Conservation (phyloP, 306 rosid genomes). For the Sicyos baderoa region DNA sequence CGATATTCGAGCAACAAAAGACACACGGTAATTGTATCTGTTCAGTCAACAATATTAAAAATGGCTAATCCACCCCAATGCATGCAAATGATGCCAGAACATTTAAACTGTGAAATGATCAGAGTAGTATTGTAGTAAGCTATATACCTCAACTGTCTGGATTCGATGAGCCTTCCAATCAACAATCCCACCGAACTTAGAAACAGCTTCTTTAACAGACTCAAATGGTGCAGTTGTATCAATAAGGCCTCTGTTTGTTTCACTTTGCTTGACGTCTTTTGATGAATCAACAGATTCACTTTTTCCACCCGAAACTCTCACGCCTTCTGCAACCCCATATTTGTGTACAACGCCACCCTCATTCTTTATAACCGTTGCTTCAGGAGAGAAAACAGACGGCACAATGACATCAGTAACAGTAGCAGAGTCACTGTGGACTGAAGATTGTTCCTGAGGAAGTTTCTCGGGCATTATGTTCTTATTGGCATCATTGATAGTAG, state of each 20-base stretch:
- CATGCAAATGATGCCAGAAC: background rate
- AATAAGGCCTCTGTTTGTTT: slow-evolving; percentile 49
- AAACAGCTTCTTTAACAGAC: slow-evolving; percentile 96
- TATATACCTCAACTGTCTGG: slow-evolving; percentile 75
- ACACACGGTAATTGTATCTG: too few species aligned
- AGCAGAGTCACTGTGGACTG: background rate
- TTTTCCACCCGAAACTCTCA: slow-evolving; percentile 14
- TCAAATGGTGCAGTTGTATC: slow-evolving; percentile 93
- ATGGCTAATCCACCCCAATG: slow-evolving; percentile 10
- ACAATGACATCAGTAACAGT: background rate
- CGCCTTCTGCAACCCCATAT: slow-evolving; percentile 1
- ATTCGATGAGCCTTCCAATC: slow-evolving; percentile 97
- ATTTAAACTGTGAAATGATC: slow-evolving; percentile 3
- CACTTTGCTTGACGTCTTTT: slow-evolving; percentile 28
- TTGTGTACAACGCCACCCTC: background rate
- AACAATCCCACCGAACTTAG: slow-evolving; percentile 95
- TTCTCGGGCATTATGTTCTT: background rate
- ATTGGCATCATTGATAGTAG: too few species aligned
- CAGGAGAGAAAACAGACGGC: slow-evolving; percentile 13
- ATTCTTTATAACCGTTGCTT: background rate
- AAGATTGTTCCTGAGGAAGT: slow-evolving; percentile 9
- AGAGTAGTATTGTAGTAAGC: background rate
- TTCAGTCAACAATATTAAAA: background rate
- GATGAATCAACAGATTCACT: slow-evolving; percentile 33
- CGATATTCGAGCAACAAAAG: background rate